phyloP scores from a whole-genome alignment of 2,329 filamentous ascomycete species.

The Septoria petroselini region DNA sequence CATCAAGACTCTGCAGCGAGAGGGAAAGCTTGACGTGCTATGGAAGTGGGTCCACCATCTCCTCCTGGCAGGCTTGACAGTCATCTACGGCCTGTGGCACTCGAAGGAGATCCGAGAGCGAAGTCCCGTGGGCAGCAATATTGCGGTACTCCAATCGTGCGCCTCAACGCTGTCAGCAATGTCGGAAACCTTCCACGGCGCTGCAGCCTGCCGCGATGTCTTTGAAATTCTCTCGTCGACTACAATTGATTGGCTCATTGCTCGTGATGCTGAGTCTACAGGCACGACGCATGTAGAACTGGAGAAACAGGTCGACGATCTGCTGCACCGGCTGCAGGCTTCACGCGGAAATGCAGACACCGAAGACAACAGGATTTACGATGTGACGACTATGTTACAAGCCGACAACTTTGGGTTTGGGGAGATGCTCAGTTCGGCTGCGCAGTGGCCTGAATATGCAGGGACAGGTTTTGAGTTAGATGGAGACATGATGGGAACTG shows the following conservation, averaged over 20 bases:
- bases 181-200: conserved; percentile 37
- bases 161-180: conserved; percentile 36
- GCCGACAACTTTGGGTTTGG: not conserved
- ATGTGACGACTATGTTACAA: not conserved
- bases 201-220: conserved; percentile 29
- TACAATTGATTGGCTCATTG: conserved; percentile 3
- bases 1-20: conserved; percentile 36
- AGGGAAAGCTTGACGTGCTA: conserved; percentile 34
- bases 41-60: conserved; percentile 39
- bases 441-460: not conserved
- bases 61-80: conserved; percentile 37
- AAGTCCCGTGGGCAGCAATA: conserved; percentile 24
- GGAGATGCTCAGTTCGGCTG: conserved; percentile 1
- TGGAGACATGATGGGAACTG: not conserved
- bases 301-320: not conserved
- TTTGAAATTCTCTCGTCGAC: not conserved
- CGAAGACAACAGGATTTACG: not conserved
- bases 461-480: not conserved
- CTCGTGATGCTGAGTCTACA: not conserved
- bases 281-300: not conserved
- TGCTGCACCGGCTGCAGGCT: not conserved
- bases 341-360: not conserved
- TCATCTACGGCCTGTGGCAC: conserved; percentile 38
- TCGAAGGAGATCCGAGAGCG: conserved; percentile 35
- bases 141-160: conserved; percentile 36